Evolutionary conservation across 305 asterid genomes (phyloP), one percentile per base, ranked within the genome.

Genomic region (Fraxinus ornus): DNA sequence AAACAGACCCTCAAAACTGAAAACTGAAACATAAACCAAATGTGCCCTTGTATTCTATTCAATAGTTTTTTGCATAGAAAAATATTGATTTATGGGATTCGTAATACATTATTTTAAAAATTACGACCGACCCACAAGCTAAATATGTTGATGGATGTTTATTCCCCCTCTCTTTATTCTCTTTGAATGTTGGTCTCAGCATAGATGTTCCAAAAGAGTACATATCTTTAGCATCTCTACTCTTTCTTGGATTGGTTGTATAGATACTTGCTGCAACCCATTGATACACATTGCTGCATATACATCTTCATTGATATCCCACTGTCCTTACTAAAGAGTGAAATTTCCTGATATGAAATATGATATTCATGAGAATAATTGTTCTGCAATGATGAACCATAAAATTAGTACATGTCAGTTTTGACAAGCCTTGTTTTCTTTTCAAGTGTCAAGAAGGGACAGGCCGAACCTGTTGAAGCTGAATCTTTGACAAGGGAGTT

Each of bases 401-500:
- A 78, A 41, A 72, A 64, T 77, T 26, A 79, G 22, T 73, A 81
- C 26, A 33, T 81, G 77, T 81, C 68, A 70, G 75, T 81, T 62
- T 83, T 88, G 79, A 79, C 74, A 21, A 64, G 44, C 84, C 22
- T 2, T 72, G 33, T 22, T 79, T 79, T 79, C 57, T 39, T 47
- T 66, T 36, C 36, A 66, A 90, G 93, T 78, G 88, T 90, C 82
- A 91, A 88, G 84, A 91, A 86, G 87, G 94, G 91, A 84, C 93
- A 86, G 85, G 83, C 82, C 60, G 72, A 86, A 74, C 88, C 90
- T 22, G 52, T 91, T 55, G 90, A 86, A 81, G 89, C 89, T 15
- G 90, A 85, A 86, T 81, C 90, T 39, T 85, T 91, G 89, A 90
- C 88, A 76, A 92, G 91, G 89, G 94, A 88, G 85, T 87, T 90